Percentiles rank a stretch among this genome's conserved stretches.
These are phyloP conservation scores for Cordyceps farinosa DNA, from an alignment of 2,329 filamentous ascomycete species.

Conservation along the genomic window DNA sequence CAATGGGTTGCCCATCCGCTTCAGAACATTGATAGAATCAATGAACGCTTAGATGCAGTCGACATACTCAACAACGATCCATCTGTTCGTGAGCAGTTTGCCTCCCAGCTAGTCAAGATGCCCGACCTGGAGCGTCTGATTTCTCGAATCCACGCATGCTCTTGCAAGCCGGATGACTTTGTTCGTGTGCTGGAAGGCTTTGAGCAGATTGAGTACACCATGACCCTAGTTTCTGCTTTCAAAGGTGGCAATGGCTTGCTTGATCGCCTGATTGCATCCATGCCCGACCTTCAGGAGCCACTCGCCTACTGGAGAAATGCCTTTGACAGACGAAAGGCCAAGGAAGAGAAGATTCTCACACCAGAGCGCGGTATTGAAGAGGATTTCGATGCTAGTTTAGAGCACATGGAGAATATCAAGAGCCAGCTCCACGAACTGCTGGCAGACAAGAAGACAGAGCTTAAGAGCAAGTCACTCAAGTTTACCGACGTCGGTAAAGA, in stretches of 20 bases:
- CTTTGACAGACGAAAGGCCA: constrained; percentile 79
- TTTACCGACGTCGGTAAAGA: constrained; percentile 91
- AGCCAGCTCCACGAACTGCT: constrained; percentile 68
- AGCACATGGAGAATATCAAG: constrained; percentile 72
- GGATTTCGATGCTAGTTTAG: constrained; percentile 83
- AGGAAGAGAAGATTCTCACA: constrained; percentile 75
- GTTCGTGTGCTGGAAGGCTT: constrained; percentile 91
- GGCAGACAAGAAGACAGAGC: constrained; percentile 64
- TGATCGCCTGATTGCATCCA: constrained; percentile 73
- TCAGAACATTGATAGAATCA: constrained; percentile 81
- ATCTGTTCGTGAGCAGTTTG: constrained; percentile 79
- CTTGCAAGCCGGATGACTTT: constrained; percentile 90
- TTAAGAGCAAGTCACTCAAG: constrained; percentile 70
- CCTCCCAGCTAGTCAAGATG: constrained; percentile 82
- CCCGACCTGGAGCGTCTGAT: constrained; percentile 92
- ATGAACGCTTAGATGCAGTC: constrained; percentile 89
- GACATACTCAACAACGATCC: constrained; percentile 85
- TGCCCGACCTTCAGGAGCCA: constrained; percentile 76
- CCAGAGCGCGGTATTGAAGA: constrained; percentile 84
- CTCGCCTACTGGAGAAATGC: constrained; percentile 86
- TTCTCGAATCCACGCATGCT: constrained; percentile 87
- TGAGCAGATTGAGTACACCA: constrained; percentile 95
- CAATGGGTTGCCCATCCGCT: constrained; percentile 98
- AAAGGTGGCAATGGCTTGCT: constrained; percentile 79
- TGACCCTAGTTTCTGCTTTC: constrained; percentile 71